A percentile compares a stretch with the other conserved stretches of the same genome.
phyloP scores from a whole-genome alignment of 108 stramenopile species.

The Bacterosira constricta region DNA sequence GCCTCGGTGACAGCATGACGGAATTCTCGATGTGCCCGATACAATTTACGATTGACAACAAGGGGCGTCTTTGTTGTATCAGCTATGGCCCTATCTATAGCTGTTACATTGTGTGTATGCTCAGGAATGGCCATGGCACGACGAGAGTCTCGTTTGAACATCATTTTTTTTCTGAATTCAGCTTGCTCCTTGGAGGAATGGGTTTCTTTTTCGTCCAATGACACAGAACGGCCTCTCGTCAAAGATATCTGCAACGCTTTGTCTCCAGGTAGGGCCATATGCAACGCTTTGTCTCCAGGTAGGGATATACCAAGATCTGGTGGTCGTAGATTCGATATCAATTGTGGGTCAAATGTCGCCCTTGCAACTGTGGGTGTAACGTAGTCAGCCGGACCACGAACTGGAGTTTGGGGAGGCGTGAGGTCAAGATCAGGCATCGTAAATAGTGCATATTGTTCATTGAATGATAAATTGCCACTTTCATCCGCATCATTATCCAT shows the following conservation, averaged over 20 bases:
- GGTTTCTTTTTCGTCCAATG: slow-evolving; percentile 49
- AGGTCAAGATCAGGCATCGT: slow-evolving; percentile 28
- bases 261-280: slow-evolving; percentile 18
- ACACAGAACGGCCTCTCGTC: slow-evolving; percentile 34
- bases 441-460: slow-evolving; percentile 6
- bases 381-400: slow-evolving; percentile 46
- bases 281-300: slow-evolving; percentile 20
- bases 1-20: slow-evolving; percentile 83
- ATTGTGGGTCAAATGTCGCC: slow-evolving; percentile 13
- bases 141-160: slow-evolving; percentile 59
- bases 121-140: slow-evolving; percentile 77
- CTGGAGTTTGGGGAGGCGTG: slow-evolving; percentile 66
- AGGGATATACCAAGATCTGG: slow-evolving; percentile 9
- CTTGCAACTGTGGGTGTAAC: slow-evolving; percentile 37
- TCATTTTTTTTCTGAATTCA: slow-evolving; percentile 10
- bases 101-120: slow-evolving; percentile 48
- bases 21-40: slow-evolving; percentile 84
- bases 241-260: background rate
- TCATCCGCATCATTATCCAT: slow-evolving; percentile 55
- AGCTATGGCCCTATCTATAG: slow-evolving; percentile 36
- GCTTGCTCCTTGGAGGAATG: slow-evolving; percentile 13
- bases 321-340: slow-evolving; percentile 22
- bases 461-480: slow-evolving; percentile 2
- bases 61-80: slow-evolving; percentile 63
- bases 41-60: slow-evolving; percentile 70